phyloP scores from a whole-genome alignment of 345 rosid species.

The Melaleuca alternifolia region DNA sequence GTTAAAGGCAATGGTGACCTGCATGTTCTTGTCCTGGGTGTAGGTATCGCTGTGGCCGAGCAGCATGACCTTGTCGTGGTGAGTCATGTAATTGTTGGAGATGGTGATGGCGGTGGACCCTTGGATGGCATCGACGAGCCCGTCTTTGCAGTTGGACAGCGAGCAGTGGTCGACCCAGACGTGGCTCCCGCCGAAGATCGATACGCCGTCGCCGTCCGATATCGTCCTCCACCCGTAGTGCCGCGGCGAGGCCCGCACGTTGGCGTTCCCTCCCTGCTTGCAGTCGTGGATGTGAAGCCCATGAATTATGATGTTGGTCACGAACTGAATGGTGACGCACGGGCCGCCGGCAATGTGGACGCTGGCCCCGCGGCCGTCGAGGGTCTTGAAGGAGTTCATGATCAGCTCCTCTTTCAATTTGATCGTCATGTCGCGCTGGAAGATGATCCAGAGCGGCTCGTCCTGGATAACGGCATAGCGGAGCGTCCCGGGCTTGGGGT shows the following conservation, averaged over 20 bases:
- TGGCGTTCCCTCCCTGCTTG: conserved; percentile 72
- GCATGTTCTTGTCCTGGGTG: conserved; percentile 68
- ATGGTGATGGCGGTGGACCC: conserved; percentile 74
- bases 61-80: conserved; percentile 75
- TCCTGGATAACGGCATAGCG: conserved; percentile 67
- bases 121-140: conserved; percentile 58
- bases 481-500: conserved; percentile 63
- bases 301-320: conserved; percentile 63
- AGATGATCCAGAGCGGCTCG: conserved; percentile 71
- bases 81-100: conserved; percentile 73
- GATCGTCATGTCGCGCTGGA: conserved; percentile 63
- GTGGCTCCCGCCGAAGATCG: conserved; percentile 73
- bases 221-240: conserved; percentile 62
- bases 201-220: conserved; percentile 82
- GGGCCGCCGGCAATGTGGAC: conserved; percentile 87
- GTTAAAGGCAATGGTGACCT: conserved; percentile 75
- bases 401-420: conserved; percentile 66
- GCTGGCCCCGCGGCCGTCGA: conserved; percentile 71
- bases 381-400: conserved; percentile 77
- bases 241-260: conserved; percentile 53
- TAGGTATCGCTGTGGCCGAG: conserved; percentile 69
- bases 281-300: conserved; percentile 74
- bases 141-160: conserved; percentile 58
- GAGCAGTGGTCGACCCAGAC: conserved; percentile 84
- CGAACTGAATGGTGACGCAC: conserved; percentile 69